These are phyloP conservation scores for Phlyctochytrium arcticum DNA, from an alignment of 192 early-diverging fungal genomes.

Conservation along the genomic window DNA sequence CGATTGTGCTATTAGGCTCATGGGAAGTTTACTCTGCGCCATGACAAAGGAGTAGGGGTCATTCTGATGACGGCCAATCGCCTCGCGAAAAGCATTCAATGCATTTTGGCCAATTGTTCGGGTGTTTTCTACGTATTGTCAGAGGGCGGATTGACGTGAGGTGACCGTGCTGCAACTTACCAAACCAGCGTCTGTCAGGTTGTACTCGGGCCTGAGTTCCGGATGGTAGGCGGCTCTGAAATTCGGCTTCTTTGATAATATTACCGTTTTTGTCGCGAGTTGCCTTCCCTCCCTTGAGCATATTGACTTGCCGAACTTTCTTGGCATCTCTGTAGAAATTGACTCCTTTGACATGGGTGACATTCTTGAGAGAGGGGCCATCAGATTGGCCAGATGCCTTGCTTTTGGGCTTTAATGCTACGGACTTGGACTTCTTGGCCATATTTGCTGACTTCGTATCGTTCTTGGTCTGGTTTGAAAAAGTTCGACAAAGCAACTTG, in stretches of 20 bases:
- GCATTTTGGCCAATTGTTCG: conserved; percentile 93
- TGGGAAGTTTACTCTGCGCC: conserved; percentile 91
- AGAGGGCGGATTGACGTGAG: neutral
- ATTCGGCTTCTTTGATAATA: conserved; percentile 86
- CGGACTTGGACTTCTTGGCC: no score
- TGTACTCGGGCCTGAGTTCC: conserved; percentile 79
- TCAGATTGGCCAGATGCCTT: no score
- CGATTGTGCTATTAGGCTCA: conserved; percentile 82
- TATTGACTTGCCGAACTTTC: conserved; percentile 86
- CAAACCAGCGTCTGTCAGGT: conserved; percentile 96
- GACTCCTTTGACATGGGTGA: conserved; percentile 80
- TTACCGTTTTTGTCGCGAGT: conserved; percentile 81
- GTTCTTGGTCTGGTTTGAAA: no score
- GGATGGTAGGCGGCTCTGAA: conserved; percentile 68
- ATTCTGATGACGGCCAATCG: conserved; percentile 77
- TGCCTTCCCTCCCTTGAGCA: conserved; percentile 86
- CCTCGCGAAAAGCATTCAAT: conserved; percentile 87
- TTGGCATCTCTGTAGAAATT: conserved; percentile 99
- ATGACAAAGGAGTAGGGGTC: conserved; percentile 96
- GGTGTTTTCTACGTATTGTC: conserved; percentile 69
- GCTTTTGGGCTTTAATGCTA: no score
- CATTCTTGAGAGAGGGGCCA: conserved; percentile 34
- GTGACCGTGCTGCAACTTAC: conserved; percentile 34
- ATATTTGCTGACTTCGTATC: no score
- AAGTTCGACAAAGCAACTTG: no score